Evolutionary conservation across 345 rosid genomes (phyloP).

Genomic region (Eucalyptus pumila): DNA sequence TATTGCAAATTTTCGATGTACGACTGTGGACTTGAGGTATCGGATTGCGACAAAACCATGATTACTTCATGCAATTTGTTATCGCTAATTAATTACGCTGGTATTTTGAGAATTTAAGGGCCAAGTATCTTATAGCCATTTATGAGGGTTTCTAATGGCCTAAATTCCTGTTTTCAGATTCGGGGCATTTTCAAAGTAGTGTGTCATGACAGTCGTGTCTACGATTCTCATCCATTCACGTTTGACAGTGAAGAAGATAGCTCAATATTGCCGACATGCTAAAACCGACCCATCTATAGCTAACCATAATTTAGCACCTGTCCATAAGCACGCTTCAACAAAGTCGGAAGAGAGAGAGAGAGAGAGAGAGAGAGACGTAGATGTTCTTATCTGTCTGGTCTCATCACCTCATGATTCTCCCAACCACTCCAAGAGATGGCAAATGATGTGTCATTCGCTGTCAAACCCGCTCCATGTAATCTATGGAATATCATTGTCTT

Average conservation of each 20-base stretch:
- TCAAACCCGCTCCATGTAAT: not conserved
- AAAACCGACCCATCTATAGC: not conserved
- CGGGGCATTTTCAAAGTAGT: not conserved
- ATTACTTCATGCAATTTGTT: not conserved
- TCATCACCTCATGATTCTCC: not conserved
- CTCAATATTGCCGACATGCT: not conserved
- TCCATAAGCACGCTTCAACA: not conserved
- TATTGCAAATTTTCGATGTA: not conserved
- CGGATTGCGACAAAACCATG: not conserved
- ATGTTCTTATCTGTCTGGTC: not conserved
- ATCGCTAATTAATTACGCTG: not conserved
- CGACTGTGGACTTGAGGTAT: not conserved
- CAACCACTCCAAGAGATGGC: not conserved
- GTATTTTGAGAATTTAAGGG: not conserved
- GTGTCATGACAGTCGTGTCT: not conserved
- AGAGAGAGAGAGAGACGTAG: not conserved
- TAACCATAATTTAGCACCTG: not conserved
- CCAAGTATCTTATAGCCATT: not conserved
- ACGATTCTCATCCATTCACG: not conserved
- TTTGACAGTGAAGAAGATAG: not conserved
- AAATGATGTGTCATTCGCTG: not conserved
- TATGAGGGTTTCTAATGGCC: not conserved
- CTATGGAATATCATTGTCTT: not conserved
- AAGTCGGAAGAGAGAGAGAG: not conserved
- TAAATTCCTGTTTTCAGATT: not conserved